Conservation (phyloP, 2,329 filamentous ascomycete genomes). For the Aspergillus texensis region DNA sequence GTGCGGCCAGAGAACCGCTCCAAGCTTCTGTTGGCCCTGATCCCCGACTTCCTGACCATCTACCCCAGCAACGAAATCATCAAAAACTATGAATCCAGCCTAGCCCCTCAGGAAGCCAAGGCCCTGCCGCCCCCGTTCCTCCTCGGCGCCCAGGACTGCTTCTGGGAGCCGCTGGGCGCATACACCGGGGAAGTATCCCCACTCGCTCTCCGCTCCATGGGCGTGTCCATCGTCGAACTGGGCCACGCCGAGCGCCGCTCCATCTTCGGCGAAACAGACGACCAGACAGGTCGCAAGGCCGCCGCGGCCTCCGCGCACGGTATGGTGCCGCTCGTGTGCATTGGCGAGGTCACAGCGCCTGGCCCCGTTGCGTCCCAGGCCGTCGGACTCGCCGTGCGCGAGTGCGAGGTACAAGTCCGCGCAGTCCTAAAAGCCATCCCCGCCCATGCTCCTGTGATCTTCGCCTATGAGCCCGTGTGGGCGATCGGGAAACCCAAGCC, state of each 20-base stretch:
- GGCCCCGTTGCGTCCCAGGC: constrained; percentile 50
- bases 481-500: constrained; percentile 77
- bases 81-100: constrained; percentile 31
- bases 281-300: constrained; percentile 67
- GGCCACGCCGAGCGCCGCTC: constrained; percentile 78
- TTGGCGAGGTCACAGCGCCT: constrained; percentile 67
- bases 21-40: constrained; percentile 71
- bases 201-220: constrained; percentile 65
- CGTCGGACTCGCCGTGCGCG: constrained; percentile 62
- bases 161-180: constrained; percentile 69
- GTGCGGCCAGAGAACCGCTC: constrained; percentile 46
- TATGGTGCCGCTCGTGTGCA: constrained; percentile 76
- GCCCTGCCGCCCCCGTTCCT: constrained; percentile 54
- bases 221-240: constrained; percentile 73
- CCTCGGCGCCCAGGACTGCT: constrained; percentile 76
- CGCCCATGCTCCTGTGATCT: constrained; percentile 66
- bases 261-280: constrained; percentile 75
- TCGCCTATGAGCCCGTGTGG: constrained; percentile 90
- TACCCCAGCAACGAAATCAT: constrained; percentile 48
- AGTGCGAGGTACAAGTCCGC: constrained; percentile 68
- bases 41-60: constrained; percentile 76
- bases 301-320: constrained; percentile 68
- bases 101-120: constrained; percentile 17
- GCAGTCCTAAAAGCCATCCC: constrained; percentile 65
- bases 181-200: constrained; percentile 81